Evolutionary conservation across 1,284 basidiomycete species (phyloP).

Genomic region (Naganishia cerealis): DNA sequence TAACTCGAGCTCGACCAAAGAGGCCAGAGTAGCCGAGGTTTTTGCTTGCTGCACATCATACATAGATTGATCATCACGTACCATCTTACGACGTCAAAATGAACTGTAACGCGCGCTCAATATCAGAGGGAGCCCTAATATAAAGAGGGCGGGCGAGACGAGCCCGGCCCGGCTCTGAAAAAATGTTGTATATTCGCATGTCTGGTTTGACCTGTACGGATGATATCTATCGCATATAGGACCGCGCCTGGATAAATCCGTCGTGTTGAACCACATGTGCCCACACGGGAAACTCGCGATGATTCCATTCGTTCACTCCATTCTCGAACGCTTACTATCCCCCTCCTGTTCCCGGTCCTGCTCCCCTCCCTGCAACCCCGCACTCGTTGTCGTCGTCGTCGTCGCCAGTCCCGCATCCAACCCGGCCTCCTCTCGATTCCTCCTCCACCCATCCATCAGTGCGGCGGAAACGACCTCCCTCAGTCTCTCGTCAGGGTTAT

Average conservation of each 20-base stretch:
- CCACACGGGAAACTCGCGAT: too few relatives aligned
- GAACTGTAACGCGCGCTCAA: not conserved
- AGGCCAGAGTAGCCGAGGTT: not conserved
- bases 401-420: slow-evolving; percentile 1
- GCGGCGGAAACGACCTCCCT: slow-evolving; percentile 48
- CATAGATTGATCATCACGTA: slow-evolving; percentile 7
- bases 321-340: slow-evolving; percentile 33
- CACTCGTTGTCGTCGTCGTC: not conserved
- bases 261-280: too few relatives aligned
- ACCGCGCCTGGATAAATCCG: not conserved
- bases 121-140: not conserved
- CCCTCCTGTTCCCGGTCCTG: slow-evolving; percentile 7
- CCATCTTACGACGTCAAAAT: not conserved
- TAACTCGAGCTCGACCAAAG: not conserved
- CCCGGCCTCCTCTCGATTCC: slow-evolving; percentile 26
- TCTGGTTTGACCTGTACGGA: not conserved
- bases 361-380: not conserved
- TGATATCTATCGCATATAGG: not conserved
- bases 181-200: slow-evolving; percentile 25
- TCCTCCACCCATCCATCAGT: slow-evolving; percentile 44
- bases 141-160: slow-evolving; percentile 3
- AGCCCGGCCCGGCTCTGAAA: too few relatives aligned
- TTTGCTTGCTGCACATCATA: not conserved
- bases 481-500: slow-evolving; percentile 48
- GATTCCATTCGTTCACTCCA: slow-evolving; percentile 9